Conservation (phyloP, 805 yeast genomes). For the Ogataea methylovora region DNA sequence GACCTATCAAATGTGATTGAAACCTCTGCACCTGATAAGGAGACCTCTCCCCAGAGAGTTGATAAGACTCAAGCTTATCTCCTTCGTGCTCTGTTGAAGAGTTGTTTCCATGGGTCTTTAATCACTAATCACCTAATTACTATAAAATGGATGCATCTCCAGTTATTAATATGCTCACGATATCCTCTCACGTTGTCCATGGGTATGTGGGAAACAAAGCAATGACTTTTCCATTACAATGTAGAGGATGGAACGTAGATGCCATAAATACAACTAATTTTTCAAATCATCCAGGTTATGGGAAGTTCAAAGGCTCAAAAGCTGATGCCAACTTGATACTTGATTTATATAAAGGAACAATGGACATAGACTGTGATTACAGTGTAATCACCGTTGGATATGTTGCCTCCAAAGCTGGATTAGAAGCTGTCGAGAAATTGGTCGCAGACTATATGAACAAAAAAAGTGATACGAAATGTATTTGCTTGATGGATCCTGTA, state of each 20-base stretch:
- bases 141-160: no score
- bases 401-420: conserved; percentile 52
- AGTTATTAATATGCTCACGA: conserved; percentile 34
- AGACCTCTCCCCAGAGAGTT: no score
- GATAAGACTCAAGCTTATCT: no score
- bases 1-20: no score
- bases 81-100: no score
- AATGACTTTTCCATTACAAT: conserved; percentile 56
- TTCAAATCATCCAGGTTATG: conserved; percentile 70
- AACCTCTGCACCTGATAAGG: no score
- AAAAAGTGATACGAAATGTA: conserved; percentile 19
- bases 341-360: conserved; percentile 50
- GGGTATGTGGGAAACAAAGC: conserved; percentile 71
- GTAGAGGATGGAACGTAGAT: conserved; percentile 65
- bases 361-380: conserved; percentile 41
- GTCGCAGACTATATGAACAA: conserved; percentile 24
- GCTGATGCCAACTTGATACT: conserved; percentile 37
- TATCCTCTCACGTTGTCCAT: conserved; percentile 75
- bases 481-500: conserved; percentile 83
- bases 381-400: conserved; percentile 76
- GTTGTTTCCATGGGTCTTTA: no score
- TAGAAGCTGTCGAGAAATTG: conserved; percentile 41
- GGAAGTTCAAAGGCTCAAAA: conserved; percentile 51
- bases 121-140: no score
- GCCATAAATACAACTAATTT: conserved; percentile 56